A percentile compares a stretch with the other conserved stretches of the same genome.
These are phyloP conservation scores for Boletus subparvulus DNA, from an alignment of 768 basidiomycete genomes.

Conservation along the genomic window DNA sequence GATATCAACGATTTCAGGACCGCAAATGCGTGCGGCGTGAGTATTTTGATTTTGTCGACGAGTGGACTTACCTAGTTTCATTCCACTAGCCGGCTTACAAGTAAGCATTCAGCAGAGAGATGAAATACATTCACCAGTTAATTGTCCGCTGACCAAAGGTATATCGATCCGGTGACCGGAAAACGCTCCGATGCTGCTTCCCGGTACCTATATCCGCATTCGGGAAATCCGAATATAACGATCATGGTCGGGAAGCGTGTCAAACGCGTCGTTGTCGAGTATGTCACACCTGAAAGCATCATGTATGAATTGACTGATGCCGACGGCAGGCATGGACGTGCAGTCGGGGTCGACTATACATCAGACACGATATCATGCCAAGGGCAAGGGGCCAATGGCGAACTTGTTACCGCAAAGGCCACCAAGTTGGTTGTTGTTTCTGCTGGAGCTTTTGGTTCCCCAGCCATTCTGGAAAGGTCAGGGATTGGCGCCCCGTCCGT, in stretches of 20 bases:
- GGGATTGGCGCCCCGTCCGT: constrained; percentile 62
- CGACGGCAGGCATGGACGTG: constrained; percentile 31
- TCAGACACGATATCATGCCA: constrained; percentile 27
- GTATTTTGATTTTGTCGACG: constrained; percentile 1
- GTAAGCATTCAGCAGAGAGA: constrained; percentile 6
- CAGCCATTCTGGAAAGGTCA: constrained; percentile 57
- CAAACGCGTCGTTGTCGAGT: constrained; percentile 11
- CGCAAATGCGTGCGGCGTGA: constrained; percentile 25
- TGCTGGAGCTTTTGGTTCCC: constrained; percentile 56
- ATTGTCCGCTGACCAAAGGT: constrained; percentile 37
- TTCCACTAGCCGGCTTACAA: constrained; percentile 14
- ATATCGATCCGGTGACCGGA: constrained; percentile 45
- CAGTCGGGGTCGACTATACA: constrained; percentile 39
- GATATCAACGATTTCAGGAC: constrained; percentile 48
- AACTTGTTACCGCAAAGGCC: constrained; percentile 26
- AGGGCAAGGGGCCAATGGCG: constrained; percentile 8
- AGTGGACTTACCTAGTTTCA: neutral
- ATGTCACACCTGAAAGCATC: neutral
- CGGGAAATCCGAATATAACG: constrained; percentile 30
- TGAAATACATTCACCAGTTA: neutral
- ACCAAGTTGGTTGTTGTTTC: constrained; percentile 47
- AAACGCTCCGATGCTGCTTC: constrained; percentile 35
- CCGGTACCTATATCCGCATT: constrained; percentile 36
- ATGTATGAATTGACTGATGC: neutral
- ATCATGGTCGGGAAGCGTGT: constrained; percentile 28